These are phyloP conservation scores for Bjerkandera adusta DNA, from an alignment of 1,284 basidiomycete genomes.

Conservation along the genomic window DNA sequence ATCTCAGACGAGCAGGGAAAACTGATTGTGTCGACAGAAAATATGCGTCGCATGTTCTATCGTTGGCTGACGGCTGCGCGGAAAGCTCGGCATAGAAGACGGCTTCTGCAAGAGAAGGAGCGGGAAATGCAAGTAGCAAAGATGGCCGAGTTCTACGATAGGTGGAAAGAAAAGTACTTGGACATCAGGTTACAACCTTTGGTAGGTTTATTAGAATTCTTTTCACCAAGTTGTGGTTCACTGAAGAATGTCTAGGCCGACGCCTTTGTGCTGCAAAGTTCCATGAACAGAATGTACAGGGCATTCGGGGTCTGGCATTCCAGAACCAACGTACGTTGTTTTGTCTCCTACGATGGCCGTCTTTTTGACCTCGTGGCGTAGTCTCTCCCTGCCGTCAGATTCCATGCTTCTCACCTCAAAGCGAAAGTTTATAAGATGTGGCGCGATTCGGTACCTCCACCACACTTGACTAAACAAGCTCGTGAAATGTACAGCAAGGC, in stretches of 20 bases:
- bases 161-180: constrained; percentile 69
- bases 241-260: constrained; percentile 48
- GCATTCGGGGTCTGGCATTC: constrained; percentile 72
- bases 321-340: constrained; percentile 57
- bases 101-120: constrained; percentile 57
- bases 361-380: constrained; percentile 30
- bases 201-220: constrained; percentile 38
- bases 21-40: constrained; percentile 42
- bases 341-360: constrained; percentile 5
- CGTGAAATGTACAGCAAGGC: constrained; percentile 55
- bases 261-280: constrained; percentile 52
- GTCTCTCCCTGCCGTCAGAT: constrained; percentile 74
- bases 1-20: not conserved
- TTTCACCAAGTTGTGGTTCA: not conserved
- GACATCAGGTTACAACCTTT: constrained; percentile 61
- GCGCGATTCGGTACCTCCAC: constrained; percentile 67
- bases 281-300: constrained; percentile 57
- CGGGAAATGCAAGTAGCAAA: constrained; percentile 52
- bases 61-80: constrained; percentile 66
- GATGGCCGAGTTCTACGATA: constrained; percentile 64
- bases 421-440: constrained; percentile 61
- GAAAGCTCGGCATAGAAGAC: constrained; percentile 53
- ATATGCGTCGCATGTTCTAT: constrained; percentile 62
- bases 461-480: constrained; percentile 60
- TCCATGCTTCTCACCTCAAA: constrained; percentile 61